Conservation (phyloP, 83 land plant species). For the Picea abies region DNA sequence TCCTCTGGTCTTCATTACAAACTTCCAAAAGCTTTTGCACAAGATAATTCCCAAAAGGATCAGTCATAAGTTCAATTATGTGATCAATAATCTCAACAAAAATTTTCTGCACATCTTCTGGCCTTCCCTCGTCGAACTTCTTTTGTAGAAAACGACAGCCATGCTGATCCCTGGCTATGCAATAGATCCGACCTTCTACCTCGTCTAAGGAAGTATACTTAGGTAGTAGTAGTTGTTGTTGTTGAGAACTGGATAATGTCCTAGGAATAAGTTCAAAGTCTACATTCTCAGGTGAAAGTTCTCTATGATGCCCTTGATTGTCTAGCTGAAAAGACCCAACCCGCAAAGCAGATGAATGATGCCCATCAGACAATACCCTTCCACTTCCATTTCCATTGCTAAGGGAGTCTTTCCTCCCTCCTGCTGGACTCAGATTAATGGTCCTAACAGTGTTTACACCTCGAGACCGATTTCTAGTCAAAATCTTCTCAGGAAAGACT, state of each 20-base stretch:
- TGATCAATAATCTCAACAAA: constrained; percentile 56
- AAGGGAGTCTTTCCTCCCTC: constrained; percentile 10
- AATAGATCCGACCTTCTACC: constrained; percentile 40
- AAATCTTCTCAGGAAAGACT: constrained; percentile 43
- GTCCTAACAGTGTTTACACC: constrained; percentile 29
- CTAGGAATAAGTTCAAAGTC: constrained; percentile 17
- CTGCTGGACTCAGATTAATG: constrained; percentile 14
- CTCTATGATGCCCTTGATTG: constrained; percentile 6
- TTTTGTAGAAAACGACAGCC: constrained; percentile 63
- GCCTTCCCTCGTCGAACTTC: constrained; percentile 39
- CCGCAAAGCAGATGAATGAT: neutral
- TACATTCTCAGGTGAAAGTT: constrained; percentile 11
- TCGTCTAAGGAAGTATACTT: constrained; percentile 41
- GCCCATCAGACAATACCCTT: constrained; percentile 20
- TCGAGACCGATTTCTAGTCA: constrained; percentile 25
- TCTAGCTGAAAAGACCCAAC: constrained; percentile 18
- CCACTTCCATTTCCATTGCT: constrained; percentile 23
- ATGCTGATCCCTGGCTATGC: constrained; percentile 57
- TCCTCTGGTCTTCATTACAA: constrained; percentile 49
- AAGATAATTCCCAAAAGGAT: constrained; percentile 72
- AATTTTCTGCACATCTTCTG: constrained; percentile 46
- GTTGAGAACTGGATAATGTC: constrained; percentile 10
- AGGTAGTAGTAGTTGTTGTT: constrained; percentile 4
- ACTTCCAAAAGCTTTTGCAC: constrained; percentile 64
- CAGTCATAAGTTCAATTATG: constrained; percentile 63